Evolutionary conservation across 257 asterid genomes (phyloP), one percentile per base, ranked within the genome.

Genomic region (Solanum medicagineum): DNA sequence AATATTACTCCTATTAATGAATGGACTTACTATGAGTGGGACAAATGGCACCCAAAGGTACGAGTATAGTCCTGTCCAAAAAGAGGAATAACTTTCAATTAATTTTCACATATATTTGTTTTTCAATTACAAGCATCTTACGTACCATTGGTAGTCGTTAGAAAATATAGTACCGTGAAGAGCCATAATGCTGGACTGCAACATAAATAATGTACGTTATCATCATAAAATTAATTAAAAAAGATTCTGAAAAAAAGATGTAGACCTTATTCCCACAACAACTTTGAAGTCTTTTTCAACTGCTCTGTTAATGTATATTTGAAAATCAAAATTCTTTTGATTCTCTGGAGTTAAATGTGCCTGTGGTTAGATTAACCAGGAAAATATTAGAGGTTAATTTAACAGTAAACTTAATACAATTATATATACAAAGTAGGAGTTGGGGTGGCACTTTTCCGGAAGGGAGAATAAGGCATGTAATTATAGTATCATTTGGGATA

Each of bases 281-380:
- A 75, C 84, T 87, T 82, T 74, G 51, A 87, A 85, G 54, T 87
- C 90, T 62, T 87, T 85, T 14, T 87, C 88, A 22, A 85, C 68
- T 40, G 90, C 71, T 54, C 86, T 83, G 19, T 82, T 81, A 10
- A 87, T 87, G 84, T 87, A 83, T 16, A 85, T 74, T 60, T 83
- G 86, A 68, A 87, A 87, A 74, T 87, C 79, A 81, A 87, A 87
- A 51, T 77, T 83, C 26, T 56, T 29, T 71, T 65, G 80, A 44
- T 82, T 82, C 20, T 40, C 29, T 10, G 71, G 65, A 10, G 90
- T 53, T 14, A 87, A 82, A 85, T 87, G 89, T 57, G 89, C 87
- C 89, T 87, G 80, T 63, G 56, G 40, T 53, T n/a, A 56, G 32
- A 53, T 32, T 24, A 8, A 36, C 1, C 51, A 69, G n/a, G 9